phyloP scores from a whole-genome alignment of 2,329 filamentous ascomycete genomes.

The Curvularia eragrostidis region DNA sequence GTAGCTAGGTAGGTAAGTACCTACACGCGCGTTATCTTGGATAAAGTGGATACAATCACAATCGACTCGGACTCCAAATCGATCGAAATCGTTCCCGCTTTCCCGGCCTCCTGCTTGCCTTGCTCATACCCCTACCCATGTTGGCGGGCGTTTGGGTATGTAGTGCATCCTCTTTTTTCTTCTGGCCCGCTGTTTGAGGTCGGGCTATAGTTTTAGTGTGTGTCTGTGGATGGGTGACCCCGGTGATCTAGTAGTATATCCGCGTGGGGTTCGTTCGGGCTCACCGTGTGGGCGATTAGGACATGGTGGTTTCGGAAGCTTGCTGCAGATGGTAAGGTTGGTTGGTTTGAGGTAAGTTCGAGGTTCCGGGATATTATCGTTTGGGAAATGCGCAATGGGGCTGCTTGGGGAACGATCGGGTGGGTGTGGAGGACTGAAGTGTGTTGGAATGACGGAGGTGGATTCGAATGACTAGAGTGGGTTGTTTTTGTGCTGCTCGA shows the following conservation, averaged over 20 bases:
- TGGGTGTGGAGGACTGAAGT: neutral
- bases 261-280: neutral
- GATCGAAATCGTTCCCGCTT: neutral
- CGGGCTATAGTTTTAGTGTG: too few relatives aligned
- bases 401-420: neutral
- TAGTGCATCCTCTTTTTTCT: too few relatives aligned
- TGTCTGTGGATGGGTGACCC: too few relatives aligned
- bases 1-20: too few relatives aligned
- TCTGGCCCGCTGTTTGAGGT: too few relatives aligned
- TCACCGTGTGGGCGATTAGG: neutral
- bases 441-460: neutral
- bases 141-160: too few relatives aligned
- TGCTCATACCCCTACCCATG: too few relatives aligned
- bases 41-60: neutral
- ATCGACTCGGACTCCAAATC: neutral
- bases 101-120: too few relatives aligned
- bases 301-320: neutral
- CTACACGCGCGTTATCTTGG: too few relatives aligned
- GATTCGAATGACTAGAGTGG: neutral
- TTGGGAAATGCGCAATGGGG: neutral
- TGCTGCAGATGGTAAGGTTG: neutral
- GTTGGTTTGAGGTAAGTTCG: neutral
- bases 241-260: too few relatives aligned
- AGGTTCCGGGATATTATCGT: neutral
- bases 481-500: neutral